Evolutionary conservation across 2,329 filamentous ascomycete genomes (phyloP), one percentile per base, ranked within the genome.

Genomic region (Microascus cirrosus): DNA sequence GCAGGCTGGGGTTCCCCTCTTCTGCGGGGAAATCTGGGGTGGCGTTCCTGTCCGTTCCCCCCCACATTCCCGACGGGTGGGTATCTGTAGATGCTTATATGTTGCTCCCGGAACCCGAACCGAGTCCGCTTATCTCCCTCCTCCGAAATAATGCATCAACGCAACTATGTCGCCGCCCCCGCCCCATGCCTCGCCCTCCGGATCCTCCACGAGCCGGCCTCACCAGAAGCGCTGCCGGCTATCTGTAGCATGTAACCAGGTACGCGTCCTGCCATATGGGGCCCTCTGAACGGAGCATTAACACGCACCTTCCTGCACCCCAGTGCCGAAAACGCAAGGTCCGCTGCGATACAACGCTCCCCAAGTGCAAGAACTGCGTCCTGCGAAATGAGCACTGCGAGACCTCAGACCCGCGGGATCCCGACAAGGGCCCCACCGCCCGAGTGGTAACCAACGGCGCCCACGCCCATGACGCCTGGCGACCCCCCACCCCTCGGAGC

Each of bases 241-340:
- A 12, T 62, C 61, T 11, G 58, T 64, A 42, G 64, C 64, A 13
- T 65, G 64, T 55, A 65, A 65, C 13, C 39, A 45, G 39, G 39
- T 45, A 7, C 39, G 39, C 11, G 18, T n/a, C 39, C 39, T 2
- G 39, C 7, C 39, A 1, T 45, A 15, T 7, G 10, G 18, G 36
- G 36, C 12, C 34, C 7, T 36, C 34, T 13, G 7, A n/a, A n/a
- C 34, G 15, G 18, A 15, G 8, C 15, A 7, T 18, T 45, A 6
- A n/a, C 15, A n/a, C 15, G 3, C 18, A 18, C n/a, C n/a, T n/a
- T n/a, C n/a, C n/a, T n/a, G n/a, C n/a, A n/a, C n/a, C n/a, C 50
- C 62, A 64, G 55, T 68, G 66, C 59, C 64, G 66, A 12, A 65
- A 64, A 56, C 63, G 66, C 57, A 68, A 68, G 60, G 66, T 67